phyloP scores from a whole-genome alignment of 2,329 filamentous ascomycete species.

The Epichloe gansuensis region DNA sequence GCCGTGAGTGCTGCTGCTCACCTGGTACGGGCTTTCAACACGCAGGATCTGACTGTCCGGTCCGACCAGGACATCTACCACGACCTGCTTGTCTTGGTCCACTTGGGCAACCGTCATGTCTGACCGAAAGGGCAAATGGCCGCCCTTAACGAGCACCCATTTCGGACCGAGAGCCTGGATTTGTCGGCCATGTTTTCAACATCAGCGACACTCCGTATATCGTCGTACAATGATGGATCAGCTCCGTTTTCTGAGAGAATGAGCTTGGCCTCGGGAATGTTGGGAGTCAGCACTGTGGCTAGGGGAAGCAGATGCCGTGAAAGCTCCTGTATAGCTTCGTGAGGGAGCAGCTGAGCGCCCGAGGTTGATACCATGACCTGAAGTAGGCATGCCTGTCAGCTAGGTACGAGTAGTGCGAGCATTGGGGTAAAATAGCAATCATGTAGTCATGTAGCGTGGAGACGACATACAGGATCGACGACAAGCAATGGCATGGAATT shows the following conservation, averaged over 20 bases:
- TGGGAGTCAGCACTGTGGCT: conserved; percentile 61
- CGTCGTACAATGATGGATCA: conserved; percentile 13
- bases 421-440: neutral
- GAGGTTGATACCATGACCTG: conserved; percentile 88
- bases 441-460: too few relatives aligned
- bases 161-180: conserved; percentile 58
- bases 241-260: conserved; percentile 42
- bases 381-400: conserved; percentile 4
- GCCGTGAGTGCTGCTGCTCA: conserved; percentile 76
- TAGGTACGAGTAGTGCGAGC: neutral
- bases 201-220: conserved; percentile 46
- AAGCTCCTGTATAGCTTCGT: conserved; percentile 49
- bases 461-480: conserved; percentile 23
- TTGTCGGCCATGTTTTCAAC: conserved; percentile 51
- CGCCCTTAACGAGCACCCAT: conserved; percentile 81
- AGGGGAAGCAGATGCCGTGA: conserved; percentile 47
- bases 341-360: conserved; percentile 55
- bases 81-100: conserved; percentile 46
- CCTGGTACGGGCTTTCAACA: conserved; percentile 58
- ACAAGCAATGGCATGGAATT: conserved; percentile 20
- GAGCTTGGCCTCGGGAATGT: conserved; percentile 60
- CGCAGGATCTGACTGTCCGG: conserved; percentile 38
- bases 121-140: conserved; percentile 66
- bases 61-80: conserved; percentile 69
- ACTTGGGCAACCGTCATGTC: conserved; percentile 45